phyloP scores from a whole-genome alignment of 495 filamentous ascomycete species.

The Recurvomyces mirabilis region DNA sequence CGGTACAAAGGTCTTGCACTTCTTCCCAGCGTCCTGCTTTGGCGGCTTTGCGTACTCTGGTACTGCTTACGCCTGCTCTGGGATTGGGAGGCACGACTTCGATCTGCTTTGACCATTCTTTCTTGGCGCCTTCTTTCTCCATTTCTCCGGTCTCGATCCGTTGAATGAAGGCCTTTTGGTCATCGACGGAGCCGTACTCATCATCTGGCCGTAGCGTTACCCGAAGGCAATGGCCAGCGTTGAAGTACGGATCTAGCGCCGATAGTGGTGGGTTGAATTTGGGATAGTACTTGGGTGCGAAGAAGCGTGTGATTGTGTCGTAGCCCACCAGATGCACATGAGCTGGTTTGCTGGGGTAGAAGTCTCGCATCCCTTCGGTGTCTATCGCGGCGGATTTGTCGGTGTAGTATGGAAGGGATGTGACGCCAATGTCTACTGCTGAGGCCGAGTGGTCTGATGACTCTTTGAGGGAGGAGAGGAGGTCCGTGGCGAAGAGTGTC shows the following conservation, averaged over 20 bases:
- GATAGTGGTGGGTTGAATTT: slow-evolving; percentile 38
- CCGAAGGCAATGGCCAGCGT: slow-evolving; percentile 51
- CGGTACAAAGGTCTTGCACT: slow-evolving; percentile 53
- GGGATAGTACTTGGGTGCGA: slow-evolving; percentile 76
- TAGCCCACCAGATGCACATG: slow-evolving; percentile 69
- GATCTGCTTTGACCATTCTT: slow-evolving; percentile 60
- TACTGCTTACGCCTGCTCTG: slow-evolving; percentile 38
- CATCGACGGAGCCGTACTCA: slow-evolving; percentile 29
- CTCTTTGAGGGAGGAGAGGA: slow-evolving; percentile 25
- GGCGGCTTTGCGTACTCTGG: slow-evolving; percentile 58
- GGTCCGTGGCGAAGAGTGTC: slow-evolving; percentile 61
- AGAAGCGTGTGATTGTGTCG: slow-evolving; percentile 76
- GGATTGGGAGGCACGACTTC: slow-evolving; percentile 52
- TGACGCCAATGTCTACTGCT: slow-evolving; percentile 69
- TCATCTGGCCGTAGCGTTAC: slow-evolving; percentile 59
- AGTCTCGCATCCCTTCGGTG: slow-evolving; percentile 18
- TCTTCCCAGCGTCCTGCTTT: slow-evolving; percentile 39
- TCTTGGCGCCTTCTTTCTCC: slow-evolving; percentile 46
- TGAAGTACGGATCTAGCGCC: slow-evolving; percentile 57
- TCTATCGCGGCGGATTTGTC: slow-evolving; percentile 70
- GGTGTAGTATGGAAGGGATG: slow-evolving; percentile 70
- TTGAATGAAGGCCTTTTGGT: slow-evolving; percentile 28
- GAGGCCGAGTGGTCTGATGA: slow-evolving; percentile 13
- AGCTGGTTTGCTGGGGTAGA: slow-evolving; percentile 39
- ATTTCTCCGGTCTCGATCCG: slow-evolving; percentile 30